phyloP scores from a whole-genome alignment of 805 yeast genomes.

The Metschnikowia sp. region DNA sequence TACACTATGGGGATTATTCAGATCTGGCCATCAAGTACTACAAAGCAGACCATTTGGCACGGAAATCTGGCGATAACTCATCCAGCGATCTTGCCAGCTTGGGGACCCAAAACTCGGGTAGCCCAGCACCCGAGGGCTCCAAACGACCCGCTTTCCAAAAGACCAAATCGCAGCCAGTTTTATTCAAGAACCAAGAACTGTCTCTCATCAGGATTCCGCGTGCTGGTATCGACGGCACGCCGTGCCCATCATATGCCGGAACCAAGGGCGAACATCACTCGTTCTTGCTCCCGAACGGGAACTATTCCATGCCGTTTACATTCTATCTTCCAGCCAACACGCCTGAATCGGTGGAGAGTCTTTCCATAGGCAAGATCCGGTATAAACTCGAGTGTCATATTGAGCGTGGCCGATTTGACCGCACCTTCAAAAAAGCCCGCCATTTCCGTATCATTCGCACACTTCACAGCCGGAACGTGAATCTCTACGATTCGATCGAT shows the following conservation, averaged over 20 bases:
- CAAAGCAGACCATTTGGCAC: constrained; percentile 17
- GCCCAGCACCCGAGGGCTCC: constrained; percentile 8
- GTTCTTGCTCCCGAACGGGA: constrained; percentile 48
- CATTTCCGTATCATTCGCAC: constrained; percentile 45
- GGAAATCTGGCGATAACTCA: constrained; percentile 14
- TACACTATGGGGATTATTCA: constrained; percentile 42
- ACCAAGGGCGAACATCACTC: constrained; percentile 22
- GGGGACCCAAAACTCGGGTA: not conserved
- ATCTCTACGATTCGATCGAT: constrained; percentile 41
- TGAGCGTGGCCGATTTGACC: constrained; percentile 43
- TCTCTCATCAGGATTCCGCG: constrained; percentile 27
- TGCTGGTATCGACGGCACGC: constrained; percentile 43
- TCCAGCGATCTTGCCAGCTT: constrained; percentile 8
- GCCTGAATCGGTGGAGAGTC: constrained; percentile 51
- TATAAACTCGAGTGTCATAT: constrained; percentile 43
- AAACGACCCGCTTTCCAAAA: constrained; percentile 27
- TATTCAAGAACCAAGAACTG: constrained; percentile 14
- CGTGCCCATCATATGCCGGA: constrained; percentile 19
- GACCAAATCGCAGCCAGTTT: constrained; percentile 30
- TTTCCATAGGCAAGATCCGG: constrained; percentile 38
- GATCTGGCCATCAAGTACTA: constrained; percentile 25
- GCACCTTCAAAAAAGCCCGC: constrained; percentile 29
- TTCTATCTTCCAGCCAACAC: constrained; percentile 43
- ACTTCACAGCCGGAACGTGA: constrained; percentile 37
- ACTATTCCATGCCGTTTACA: constrained; percentile 48